These are phyloP conservation scores for Sporothrix humicola DNA, from an alignment of 2,329 filamentous ascomycete species.

Conservation along the genomic window DNA sequence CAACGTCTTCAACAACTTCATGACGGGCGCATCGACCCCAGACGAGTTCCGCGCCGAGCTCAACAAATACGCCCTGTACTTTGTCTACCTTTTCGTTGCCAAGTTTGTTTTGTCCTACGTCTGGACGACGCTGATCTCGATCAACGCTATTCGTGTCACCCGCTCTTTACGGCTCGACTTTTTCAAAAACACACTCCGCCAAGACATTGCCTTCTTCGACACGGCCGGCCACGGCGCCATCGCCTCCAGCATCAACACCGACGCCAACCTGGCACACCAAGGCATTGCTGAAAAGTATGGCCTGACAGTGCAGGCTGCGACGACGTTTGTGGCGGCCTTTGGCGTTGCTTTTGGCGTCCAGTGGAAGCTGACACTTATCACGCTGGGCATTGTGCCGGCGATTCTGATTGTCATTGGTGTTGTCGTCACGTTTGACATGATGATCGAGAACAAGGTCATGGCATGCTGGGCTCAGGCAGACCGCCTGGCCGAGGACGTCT, in stretches of 20 bases:
- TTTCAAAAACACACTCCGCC: slow-evolving; percentile 64
- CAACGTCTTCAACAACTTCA: slow-evolving; percentile 43
- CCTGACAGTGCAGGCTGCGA: slow-evolving; percentile 59
- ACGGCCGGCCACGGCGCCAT: slow-evolving; percentile 67
- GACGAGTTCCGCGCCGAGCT: slow-evolving; percentile 25
- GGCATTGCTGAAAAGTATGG: slow-evolving; percentile 68
- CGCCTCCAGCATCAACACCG: slow-evolving; percentile 66
- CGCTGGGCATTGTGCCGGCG: slow-evolving; percentile 60
- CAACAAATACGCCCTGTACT: slow-evolving; percentile 57
- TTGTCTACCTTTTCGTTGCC: slow-evolving; percentile 72
- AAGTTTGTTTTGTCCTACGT: slow-evolving; percentile 66
- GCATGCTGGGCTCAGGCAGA: slow-evolving; percentile 45
- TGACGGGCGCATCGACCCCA: slow-evolving; percentile 38
- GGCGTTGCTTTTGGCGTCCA: slow-evolving; percentile 62
- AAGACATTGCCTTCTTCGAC: slow-evolving; percentile 69
- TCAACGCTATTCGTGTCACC: slow-evolving; percentile 65
- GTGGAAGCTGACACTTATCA: slow-evolving; percentile 65
- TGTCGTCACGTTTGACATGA: slow-evolving; percentile 61
- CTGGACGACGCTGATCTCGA: slow-evolving; percentile 57
- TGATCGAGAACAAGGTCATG: slow-evolving; percentile 55
- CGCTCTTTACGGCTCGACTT: slow-evolving; percentile 60
- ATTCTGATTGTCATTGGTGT: slow-evolving; percentile 56
- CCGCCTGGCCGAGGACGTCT: slow-evolving; percentile 56
- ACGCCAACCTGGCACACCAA: slow-evolving; percentile 64
- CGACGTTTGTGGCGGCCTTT: slow-evolving; percentile 59